phyloP scores from a whole-genome alignment of 192 early-diverging fungal genomes.

The Coemansia javaensis region DNA sequence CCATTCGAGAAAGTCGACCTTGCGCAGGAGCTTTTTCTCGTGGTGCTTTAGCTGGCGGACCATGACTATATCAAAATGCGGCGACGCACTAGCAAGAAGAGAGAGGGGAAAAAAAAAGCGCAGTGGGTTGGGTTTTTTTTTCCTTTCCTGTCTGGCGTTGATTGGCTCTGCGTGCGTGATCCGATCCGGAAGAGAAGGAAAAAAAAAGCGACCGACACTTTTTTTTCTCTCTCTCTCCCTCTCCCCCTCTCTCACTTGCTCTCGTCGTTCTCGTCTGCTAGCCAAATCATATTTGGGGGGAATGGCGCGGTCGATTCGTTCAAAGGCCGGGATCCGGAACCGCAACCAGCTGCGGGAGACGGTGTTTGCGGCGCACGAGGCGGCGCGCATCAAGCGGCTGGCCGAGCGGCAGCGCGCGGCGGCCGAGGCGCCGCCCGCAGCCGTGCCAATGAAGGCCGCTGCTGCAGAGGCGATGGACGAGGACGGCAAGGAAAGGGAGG shows the following conservation, averaged over 20 bases:
- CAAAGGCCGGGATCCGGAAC: slow-evolving; percentile 42
- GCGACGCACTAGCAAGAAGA: background rate
- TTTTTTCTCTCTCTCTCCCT: background rate
- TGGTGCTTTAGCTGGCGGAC: slow-evolving; percentile 83
- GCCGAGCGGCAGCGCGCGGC: slow-evolving; percentile 29
- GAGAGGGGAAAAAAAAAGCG: background rate
- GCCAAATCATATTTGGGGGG: background rate
- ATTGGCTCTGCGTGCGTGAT: too few species aligned
- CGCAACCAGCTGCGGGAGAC: slow-evolving; percentile 31
- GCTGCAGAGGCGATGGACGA: slow-evolving; percentile 12
- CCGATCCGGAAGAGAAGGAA: too few species aligned
- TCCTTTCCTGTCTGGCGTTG: background rate
- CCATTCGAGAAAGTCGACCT: slow-evolving; percentile 92
- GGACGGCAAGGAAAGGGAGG: background rate
- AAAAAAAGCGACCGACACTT: too few species aligned
- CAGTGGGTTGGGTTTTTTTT: background rate
- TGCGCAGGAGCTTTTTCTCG: slow-evolving; percentile 92
- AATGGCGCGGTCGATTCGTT: slow-evolving; percentile 41
- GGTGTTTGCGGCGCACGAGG: slow-evolving; percentile 40
- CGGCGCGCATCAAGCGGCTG: slow-evolving; percentile 42
- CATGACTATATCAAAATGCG: slow-evolving; percentile 13
- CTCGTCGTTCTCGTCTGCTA: background rate
- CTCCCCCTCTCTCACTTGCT: background rate
- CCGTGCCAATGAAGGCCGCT: slow-evolving; percentile 3
- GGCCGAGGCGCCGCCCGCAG: too few species aligned